Conservation (phyloP, 2,329 filamentous ascomycete species). For the Fusarium sp. region DNA sequence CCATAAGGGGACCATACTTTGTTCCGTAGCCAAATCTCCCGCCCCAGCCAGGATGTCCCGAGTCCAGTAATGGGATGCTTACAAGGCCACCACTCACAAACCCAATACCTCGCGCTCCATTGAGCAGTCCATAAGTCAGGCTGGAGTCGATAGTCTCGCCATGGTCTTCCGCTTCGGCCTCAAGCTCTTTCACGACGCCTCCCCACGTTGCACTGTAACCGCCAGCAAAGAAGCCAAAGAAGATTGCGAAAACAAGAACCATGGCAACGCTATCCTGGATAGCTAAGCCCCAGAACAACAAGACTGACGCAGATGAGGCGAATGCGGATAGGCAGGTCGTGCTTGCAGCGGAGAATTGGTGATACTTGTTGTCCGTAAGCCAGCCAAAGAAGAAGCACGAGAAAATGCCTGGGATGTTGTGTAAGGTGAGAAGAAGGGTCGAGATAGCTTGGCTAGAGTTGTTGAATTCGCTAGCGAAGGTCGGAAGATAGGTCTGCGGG, state of each 20-base stretch:
- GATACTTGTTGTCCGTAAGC: constrained; percentile 7
- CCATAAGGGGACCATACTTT: constrained; percentile 7
- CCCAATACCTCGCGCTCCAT: constrained; percentile 8
- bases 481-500: constrained; percentile 4
- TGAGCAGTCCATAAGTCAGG: constrained; percentile 1
- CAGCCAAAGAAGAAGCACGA: constrained; percentile 5
- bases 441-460: not conserved
- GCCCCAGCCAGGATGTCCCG: not conserved
- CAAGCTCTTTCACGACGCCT: not conserved
- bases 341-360: constrained; percentile 4
- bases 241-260: not conserved
- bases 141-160: constrained; percentile 5
- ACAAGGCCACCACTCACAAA: constrained; percentile 1
- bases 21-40: constrained; percentile 1
- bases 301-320: not conserved
- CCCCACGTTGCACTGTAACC: constrained; percentile 8
- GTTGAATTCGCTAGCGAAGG: constrained; percentile 5
- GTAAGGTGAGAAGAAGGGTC: constrained; percentile 1
- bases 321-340: constrained; percentile 1
- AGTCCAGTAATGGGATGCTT: not conserved
- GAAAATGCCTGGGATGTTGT: constrained; percentile 3
- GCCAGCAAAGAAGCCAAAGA: constrained; percentile 9
- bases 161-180: not conserved
- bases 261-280: not conserved
- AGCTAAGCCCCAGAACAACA: not conserved